phyloP scores from a whole-genome alignment of 2,329 filamentous ascomycete genomes.

The Sarocladium strictum region DNA sequence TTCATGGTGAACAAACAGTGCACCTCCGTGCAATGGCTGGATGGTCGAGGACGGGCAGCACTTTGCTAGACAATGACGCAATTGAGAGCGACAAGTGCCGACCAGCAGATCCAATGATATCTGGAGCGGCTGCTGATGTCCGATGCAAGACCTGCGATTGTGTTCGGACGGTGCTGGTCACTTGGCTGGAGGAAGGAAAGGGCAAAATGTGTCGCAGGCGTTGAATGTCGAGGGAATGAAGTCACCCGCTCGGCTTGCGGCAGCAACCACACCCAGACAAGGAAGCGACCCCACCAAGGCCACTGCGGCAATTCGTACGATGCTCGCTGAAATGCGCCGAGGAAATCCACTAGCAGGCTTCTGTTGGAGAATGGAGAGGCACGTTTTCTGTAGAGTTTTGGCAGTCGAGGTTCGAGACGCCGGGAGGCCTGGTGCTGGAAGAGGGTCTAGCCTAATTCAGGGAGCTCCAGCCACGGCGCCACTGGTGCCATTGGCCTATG shows the following conservation, averaged over 20 bases:
- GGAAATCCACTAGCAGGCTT: neutral
- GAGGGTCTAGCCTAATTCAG: neutral
- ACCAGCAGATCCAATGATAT: neutral
- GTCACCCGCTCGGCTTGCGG: neutral
- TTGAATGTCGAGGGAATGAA: neutral
- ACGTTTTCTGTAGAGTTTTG: neutral
- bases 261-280: neutral
- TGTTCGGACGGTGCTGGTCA: neutral
- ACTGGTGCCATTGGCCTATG: constrained; percentile 5
- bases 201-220: constrained; percentile 3
- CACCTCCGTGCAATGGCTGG: neutral
- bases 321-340: neutral
- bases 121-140: neutral
- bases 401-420: neutral
- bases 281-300: neutral
- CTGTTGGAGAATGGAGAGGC: constrained; percentile 1
- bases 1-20: constrained; percentile 54
- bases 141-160: neutral
- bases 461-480: constrained; percentile 9
- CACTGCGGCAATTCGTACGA: neutral
- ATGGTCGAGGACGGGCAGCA: neutral
- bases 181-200: neutral
- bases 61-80: neutral
- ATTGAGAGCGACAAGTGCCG: neutral
- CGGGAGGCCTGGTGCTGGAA: neutral